phyloP scores from a whole-genome alignment of 768 basidiomycete genomes.

The Gyrodon lividus region DNA sequence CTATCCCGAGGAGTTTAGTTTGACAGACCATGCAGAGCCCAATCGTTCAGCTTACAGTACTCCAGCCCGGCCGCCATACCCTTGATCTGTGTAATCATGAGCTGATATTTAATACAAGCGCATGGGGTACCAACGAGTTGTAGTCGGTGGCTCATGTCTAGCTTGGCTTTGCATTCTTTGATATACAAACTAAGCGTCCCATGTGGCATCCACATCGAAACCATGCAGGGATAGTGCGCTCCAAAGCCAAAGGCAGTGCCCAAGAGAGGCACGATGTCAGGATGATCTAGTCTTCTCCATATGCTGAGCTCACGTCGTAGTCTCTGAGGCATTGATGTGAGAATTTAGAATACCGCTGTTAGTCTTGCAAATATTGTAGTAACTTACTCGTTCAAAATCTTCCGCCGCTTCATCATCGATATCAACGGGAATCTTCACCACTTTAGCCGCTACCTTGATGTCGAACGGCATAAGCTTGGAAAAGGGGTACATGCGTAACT shows the following conservation, averaged over 20 bases:
- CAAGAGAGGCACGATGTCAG: slow-evolving; percentile 9
- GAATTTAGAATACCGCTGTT: not conserved
- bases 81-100: not conserved
- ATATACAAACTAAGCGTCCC: slow-evolving; percentile 1
- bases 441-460: too few relatives aligned
- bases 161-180: not conserved
- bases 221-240: slow-evolving; percentile 6
- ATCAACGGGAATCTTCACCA: too few relatives aligned
- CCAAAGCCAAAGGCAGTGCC: slow-evolving; percentile 2
- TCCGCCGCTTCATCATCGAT: too few relatives aligned
- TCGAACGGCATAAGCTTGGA: too few relatives aligned
- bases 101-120: too few relatives aligned
- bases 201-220: slow-evolving; percentile 8
- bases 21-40: not conserved
- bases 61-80: slow-evolving; percentile 1
- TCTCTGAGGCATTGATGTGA: not conserved
- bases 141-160: not conserved
- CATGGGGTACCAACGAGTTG: not conserved
- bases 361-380: too few relatives aligned
- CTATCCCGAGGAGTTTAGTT: not conserved
- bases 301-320: slow-evolving; percentile 3
- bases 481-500: too few relatives aligned
- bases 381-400: too few relatives aligned
- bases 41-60: not conserved
- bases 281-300: slow-evolving; percentile 9